phyloP scores from a whole-genome alignment of 371 early-diverging fungal genomes.

The Nematocida homosporus region DNA sequence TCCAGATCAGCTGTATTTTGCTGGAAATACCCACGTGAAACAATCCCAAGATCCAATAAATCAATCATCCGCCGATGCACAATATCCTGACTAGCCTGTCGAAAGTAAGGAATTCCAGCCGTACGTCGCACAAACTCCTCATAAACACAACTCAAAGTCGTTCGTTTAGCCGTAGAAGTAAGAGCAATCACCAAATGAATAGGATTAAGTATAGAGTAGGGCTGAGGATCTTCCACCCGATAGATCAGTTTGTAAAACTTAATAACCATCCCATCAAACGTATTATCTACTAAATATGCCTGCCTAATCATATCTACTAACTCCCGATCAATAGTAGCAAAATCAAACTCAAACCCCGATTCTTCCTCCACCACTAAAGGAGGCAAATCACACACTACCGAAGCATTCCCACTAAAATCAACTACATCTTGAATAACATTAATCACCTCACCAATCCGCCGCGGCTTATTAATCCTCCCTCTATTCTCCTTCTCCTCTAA shows the following conservation, averaged over 20 bases:
- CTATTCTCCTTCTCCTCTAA: not conserved
- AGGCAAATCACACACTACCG: not conserved
- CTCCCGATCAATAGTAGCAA: not conserved
- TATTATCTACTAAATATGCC: slow-evolving; percentile 20
- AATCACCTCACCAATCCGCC: not conserved
- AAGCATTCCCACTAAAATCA: not conserved
- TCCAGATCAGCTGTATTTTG: slow-evolving; percentile 31
- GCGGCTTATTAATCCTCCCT: not conserved
- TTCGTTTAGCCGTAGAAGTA: slow-evolving; percentile 29
- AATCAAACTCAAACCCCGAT: slow-evolving; percentile 4
- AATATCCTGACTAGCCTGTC: not conserved
- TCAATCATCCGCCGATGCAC: slow-evolving; percentile 32
- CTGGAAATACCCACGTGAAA: slow-evolving; percentile 34
- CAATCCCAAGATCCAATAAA: slow-evolving; percentile 11
- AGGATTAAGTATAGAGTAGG: slow-evolving; percentile 26
- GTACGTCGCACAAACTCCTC: slow-evolving; percentile 49
- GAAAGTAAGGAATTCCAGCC: slow-evolving; percentile 2
- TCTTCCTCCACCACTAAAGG: not conserved
- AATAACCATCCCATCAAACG: slow-evolving; percentile 19
- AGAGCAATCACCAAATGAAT: slow-evolving; percentile 41
- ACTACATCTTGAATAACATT: not conserved
- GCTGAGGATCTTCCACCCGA: slow-evolving; percentile 1
- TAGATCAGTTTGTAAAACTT: slow-evolving; percentile 39
- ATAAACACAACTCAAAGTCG: slow-evolving; percentile 31
- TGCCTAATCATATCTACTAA: slow-evolving; percentile 12